Evolutionary conservation across 805 yeast species (phyloP).

Genomic region (Wickerhamiella shivajii): DNA sequence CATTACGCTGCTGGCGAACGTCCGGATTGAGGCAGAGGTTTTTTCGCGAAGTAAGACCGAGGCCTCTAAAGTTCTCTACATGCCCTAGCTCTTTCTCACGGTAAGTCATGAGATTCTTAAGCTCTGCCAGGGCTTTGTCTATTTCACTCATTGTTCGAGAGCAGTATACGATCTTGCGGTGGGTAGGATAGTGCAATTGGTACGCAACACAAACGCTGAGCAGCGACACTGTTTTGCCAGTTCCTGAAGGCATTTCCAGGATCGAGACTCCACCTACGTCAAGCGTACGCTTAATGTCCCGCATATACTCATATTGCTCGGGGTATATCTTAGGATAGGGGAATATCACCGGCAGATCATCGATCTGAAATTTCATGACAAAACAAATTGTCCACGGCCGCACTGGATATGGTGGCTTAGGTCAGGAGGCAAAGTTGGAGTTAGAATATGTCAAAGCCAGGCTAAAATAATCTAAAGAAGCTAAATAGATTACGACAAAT

Average conservation of each 20-base stretch:
- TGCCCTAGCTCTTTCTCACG: constrained; percentile 71
- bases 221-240: constrained; percentile 92
- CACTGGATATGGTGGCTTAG: too few relatives aligned
- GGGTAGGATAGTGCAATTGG: constrained; percentile 87
- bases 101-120: constrained; percentile 75
- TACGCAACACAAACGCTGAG: constrained; percentile 87
- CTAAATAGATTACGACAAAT: too few relatives aligned
- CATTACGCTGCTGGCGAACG: constrained; percentile 77
- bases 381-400: too few relatives aligned
- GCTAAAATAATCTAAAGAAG: too few relatives aligned
- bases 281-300: constrained; percentile 80
- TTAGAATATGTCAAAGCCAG: too few relatives aligned
- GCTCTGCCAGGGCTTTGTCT: constrained; percentile 89
- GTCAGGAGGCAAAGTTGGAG: too few relatives aligned
- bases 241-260: constrained; percentile 98
- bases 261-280: constrained; percentile 97
- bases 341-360: constrained; percentile 87
- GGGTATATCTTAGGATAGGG: constrained; percentile 97
- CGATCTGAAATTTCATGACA: constrained; percentile 68
- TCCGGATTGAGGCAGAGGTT: constrained; percentile 84
- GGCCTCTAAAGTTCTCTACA: constrained; percentile 81
- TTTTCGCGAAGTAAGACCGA: constrained; percentile 89
- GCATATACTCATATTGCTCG: constrained; percentile 96
- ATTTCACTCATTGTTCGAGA: constrained; percentile 99
- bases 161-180: constrained; percentile 85